These are phyloP conservation scores for Trypanosoma boissoni DNA, from an alignment of 208 protist species.

Conservation along the genomic window DNA sequence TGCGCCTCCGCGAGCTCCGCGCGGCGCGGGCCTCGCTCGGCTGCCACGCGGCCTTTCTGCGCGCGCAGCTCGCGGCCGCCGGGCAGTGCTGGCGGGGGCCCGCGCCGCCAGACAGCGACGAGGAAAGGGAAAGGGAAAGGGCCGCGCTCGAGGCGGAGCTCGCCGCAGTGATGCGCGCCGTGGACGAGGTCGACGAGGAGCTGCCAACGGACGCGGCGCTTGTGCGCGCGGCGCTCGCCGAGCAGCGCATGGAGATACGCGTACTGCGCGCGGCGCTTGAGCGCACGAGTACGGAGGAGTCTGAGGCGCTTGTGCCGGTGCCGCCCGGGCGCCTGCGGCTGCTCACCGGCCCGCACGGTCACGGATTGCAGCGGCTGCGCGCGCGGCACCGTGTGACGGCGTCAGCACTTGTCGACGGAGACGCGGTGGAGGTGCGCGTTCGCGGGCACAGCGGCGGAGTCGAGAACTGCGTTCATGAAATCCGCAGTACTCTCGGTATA, in stretches of 20 bases:
- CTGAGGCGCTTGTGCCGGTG: conserved; percentile 7
- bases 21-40: background rate
- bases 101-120: background rate
- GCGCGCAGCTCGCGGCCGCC: background rate
- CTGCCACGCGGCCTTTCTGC: conserved; percentile 9
- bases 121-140: background rate
- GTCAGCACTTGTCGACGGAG: background rate
- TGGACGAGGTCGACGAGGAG: conserved; percentile 12
- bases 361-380: conserved; percentile 17
- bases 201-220: conserved; percentile 10
- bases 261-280: conserved; percentile 5
- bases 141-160: conserved; percentile 8
- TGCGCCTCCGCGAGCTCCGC: conserved; percentile 7
- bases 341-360: conserved; percentile 12
- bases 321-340: conserved; percentile 8
- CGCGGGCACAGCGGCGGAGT: conserved; percentile 13
- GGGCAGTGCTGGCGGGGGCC: conserved; percentile 12
- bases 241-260: conserved; percentile 21
- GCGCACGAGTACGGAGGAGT: background rate
- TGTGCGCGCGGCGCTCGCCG: conserved; percentile 11
- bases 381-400: conserved; percentile 9
- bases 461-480: conserved; percentile 12
- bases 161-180: conserved; percentile 3
- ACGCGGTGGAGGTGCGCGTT: conserved; percentile 3
- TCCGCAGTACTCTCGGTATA: conserved; percentile 6